Percentiles rank a stretch among this genome's conserved stretches.
phyloP scores from a whole-genome alignment of 1,284 basidiomycete species.

The Ustilago loliicola region DNA sequence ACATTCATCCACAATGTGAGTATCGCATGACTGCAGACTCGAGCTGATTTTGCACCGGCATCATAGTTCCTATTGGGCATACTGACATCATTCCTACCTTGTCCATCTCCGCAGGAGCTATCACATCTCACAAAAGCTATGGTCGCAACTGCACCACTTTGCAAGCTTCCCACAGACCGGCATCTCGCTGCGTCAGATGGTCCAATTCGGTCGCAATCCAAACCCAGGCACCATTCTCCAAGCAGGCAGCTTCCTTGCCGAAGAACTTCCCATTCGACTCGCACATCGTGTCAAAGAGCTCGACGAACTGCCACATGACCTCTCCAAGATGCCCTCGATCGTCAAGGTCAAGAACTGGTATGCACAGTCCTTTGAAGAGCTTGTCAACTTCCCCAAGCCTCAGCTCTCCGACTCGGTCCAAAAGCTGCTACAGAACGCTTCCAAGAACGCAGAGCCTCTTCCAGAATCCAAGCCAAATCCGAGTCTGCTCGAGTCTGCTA shows the following conservation, averaged over 20 bases:
- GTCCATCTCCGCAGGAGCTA: conserved; percentile 49
- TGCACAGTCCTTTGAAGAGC: conserved; percentile 89
- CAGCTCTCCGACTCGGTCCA: conserved; percentile 63
- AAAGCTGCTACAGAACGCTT: conserved; percentile 53
- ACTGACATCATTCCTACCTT: not conserved
- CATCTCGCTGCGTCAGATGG: conserved; percentile 70
- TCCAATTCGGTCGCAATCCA: conserved; percentile 68
- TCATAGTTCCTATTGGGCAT: not conserved
- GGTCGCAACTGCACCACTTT: conserved; percentile 67
- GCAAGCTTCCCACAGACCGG: conserved; percentile 69
- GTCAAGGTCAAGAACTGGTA: conserved; percentile 98
- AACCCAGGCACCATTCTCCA: conserved; percentile 68
- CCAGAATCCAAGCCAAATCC: conserved; percentile 66
- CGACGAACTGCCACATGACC: conserved; percentile 90
- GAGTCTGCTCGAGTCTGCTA: conserved; percentile 56
- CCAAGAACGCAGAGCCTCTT: conserved; percentile 55
- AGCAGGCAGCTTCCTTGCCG: conserved; percentile 71
- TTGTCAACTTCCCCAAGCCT: conserved; percentile 67
- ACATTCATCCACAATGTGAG: conserved; percentile 18
- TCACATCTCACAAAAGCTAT: conserved; percentile 64
- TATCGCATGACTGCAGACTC: not conserved
- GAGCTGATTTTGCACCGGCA: not conserved
- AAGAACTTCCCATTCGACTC: conserved; percentile 92
- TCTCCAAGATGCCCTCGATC: conserved; percentile 92
- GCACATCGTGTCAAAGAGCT: conserved; percentile 97